Percentiles rank a stretch among this genome's conserved stretches.
Evolutionary conservation across 1,284 basidiomycete species (phyloP).

Genomic region (Malassezia sp.): DNA sequence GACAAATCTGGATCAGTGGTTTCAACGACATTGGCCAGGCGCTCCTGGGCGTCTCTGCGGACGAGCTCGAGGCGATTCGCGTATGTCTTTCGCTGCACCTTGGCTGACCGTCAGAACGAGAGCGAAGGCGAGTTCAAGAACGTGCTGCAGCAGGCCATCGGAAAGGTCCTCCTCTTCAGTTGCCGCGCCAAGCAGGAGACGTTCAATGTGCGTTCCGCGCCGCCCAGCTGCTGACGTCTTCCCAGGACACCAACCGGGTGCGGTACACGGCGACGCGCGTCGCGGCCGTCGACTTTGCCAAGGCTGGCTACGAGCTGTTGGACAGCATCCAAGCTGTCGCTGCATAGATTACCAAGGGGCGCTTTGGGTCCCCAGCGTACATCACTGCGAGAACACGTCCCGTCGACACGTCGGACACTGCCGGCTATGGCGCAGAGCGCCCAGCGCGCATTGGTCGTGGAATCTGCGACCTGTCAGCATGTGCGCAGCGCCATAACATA

Average conservation of each 20-base stretch:
- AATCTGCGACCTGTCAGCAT: conserved; percentile 14
- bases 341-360: not conserved
- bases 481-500: conserved; percentile 3
- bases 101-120: conserved; percentile 51
- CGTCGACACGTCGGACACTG: conserved; percentile 29
- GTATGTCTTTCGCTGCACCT: conserved; percentile 45
- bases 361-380: not conserved
- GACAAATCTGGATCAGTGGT: conserved; percentile 81
- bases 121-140: conserved; percentile 58
- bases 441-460: conserved; percentile 25
- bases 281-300: conserved; percentile 30
- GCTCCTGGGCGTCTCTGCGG: conserved; percentile 63
- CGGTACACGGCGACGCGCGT: conserved; percentile 37
- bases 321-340: conserved; percentile 25
- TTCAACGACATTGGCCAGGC: conserved; percentile 83
- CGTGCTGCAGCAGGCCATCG: conserved; percentile 59
- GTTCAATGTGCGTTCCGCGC: conserved; percentile 26
- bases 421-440: conserved; percentile 15
- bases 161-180: conserved; percentile 67
- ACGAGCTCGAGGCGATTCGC: conserved; percentile 65
- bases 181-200: conserved; percentile 63
- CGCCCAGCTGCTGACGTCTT: no score
- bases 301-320: conserved; percentile 35
- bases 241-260: conserved; percentile 28
- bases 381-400: not conserved